Evolutionary conservation across 2,329 filamentous ascomycete genomes (phyloP).

Genomic region (Colletotrichum lupini): DNA sequence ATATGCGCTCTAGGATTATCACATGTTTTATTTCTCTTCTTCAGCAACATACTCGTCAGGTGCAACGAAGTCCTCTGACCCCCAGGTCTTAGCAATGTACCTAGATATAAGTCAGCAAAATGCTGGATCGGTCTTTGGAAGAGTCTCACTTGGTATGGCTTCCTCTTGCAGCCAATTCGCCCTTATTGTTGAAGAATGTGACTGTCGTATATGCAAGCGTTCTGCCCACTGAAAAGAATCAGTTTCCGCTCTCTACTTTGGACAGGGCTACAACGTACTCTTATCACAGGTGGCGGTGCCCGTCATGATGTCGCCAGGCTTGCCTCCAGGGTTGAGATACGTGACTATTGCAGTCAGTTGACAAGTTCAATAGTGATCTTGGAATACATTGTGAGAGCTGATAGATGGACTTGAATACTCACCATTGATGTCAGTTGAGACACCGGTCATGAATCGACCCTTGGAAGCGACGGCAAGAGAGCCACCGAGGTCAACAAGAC

Average conservation of each 20-base stretch:
- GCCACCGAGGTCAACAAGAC: conserved; percentile 75
- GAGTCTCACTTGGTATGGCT: conserved; percentile 72
- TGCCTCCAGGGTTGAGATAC: conserved; percentile 69
- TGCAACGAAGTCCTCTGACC: conserved; percentile 49
- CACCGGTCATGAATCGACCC: conserved; percentile 71
- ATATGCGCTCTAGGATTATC: not conserved
- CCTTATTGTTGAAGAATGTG: conserved; percentile 68
- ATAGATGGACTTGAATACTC: not conserved
- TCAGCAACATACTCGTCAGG: conserved; percentile 47
- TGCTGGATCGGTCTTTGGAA: not conserved
- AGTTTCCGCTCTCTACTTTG: not conserved
- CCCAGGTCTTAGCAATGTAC: conserved; percentile 53
- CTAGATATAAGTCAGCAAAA: conserved; percentile 40
- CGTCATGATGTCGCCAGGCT: conserved; percentile 65
- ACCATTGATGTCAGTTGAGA: conserved; percentile 75
- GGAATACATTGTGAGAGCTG: rapidly evolving
- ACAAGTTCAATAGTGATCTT: not conserved
- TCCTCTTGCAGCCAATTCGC: conserved; percentile 69
- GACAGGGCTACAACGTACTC: conserved; percentile 53
- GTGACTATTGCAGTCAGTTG: conserved; percentile 58
- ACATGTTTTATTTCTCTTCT: conserved; percentile 38
- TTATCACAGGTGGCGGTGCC: conserved; percentile 71
- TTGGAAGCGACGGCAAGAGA: conserved; percentile 74
- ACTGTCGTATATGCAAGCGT: conserved; percentile 71
- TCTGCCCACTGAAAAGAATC: conserved; percentile 64